Percentiles rank a stretch among this genome's conserved stretches.
Conservation (phyloP, 768 basidiomycete genomes). For the Russula dissimulans region DNA sequence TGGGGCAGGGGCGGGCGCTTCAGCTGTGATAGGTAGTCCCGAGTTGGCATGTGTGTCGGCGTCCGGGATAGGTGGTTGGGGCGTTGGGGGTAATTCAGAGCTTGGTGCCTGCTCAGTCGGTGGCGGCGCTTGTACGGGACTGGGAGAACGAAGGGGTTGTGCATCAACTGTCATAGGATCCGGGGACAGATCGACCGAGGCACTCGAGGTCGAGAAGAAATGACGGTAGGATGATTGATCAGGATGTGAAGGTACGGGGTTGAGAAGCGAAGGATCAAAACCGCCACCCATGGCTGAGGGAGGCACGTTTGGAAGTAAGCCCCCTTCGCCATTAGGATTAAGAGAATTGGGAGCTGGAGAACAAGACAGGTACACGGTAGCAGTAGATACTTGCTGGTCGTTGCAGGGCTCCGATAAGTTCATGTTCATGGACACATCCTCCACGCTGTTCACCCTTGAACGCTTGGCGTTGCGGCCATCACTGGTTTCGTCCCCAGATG, state of each 20-base stretch:
- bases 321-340: neutral
- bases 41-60: neutral
- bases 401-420: conserved; percentile 3
- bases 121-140: neutral
- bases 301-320: conserved; percentile 12
- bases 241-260: conserved; percentile 5
- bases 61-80: neutral
- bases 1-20: conserved; percentile 15
- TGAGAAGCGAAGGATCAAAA: conserved; percentile 16
- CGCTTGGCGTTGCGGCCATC: conserved; percentile 15
- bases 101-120: neutral
- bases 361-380: conserved; percentile 12
- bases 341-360: neutral
- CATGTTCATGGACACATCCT: conserved; percentile 17
- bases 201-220: conserved; percentile 13
- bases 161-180: neutral
- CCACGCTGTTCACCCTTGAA: conserved; percentile 19
- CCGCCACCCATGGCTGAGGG: conserved; percentile 11
- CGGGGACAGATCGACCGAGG: conserved; percentile 13
- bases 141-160: neutral
- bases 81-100: neutral
- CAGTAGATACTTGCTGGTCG: conserved; percentile 5
- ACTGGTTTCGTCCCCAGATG: conserved; percentile 18
- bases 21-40: neutral
- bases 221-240: conserved; percentile 1